Evolutionary conservation across 768 basidiomycete genomes (phyloP).

Genomic region (Psilocybe cubensis): DNA sequence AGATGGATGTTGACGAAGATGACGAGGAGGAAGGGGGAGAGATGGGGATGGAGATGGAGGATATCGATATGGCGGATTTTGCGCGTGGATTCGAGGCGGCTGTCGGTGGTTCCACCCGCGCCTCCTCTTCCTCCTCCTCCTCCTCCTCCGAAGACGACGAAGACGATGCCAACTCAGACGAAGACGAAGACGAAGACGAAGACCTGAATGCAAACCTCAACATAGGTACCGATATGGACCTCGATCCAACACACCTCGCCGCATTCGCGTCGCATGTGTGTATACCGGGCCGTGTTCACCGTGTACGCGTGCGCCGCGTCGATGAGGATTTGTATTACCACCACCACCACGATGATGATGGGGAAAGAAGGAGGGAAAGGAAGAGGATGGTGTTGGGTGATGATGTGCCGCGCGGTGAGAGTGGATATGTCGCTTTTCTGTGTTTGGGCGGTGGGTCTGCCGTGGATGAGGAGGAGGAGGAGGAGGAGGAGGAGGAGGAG

Average conservation of each 20-base stretch:
- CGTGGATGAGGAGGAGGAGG: neutral
- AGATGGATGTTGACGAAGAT: constrained; percentile 14
- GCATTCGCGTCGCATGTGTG: neutral
- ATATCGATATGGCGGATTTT: constrained; percentile 23
- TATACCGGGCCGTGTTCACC: neutral
- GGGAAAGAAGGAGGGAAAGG: neutral
- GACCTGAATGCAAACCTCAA: too few species aligned
- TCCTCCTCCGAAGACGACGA: neutral
- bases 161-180: neutral
- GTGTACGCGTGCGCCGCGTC: neutral
- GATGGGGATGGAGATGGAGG: constrained; percentile 23
- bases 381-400: constrained; percentile 7
- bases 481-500: neutral
- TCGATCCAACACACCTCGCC: too few species aligned
- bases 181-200: neutral
- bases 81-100: neutral
- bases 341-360: neutral
- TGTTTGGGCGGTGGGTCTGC: neutral
- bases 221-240: too few species aligned
- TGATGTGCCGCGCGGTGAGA: constrained; percentile 20
- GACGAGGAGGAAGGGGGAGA: constrained; percentile 33
- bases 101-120: neutral
- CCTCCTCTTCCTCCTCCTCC: too few species aligned
- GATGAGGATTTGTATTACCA: constrained; percentile 14
- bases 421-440: neutral